Base-by-base conservation (phyloP, 805 yeast genomes). In the Debaryomyces maramus region DNA sequence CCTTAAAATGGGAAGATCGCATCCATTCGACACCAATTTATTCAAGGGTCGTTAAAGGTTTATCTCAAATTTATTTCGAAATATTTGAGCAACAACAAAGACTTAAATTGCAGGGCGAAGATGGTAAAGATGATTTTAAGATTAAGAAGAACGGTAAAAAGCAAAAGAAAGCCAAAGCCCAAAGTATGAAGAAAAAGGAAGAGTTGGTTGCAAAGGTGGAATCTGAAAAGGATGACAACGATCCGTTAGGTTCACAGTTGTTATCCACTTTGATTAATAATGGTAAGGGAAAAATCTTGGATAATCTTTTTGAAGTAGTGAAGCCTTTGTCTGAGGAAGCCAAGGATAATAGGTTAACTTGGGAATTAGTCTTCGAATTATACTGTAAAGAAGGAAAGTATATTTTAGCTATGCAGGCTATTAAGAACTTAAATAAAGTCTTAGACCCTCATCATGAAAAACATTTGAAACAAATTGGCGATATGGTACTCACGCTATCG, bases 1-100 rank as follows among this genome's bases (percentile, higher is more conserved):
- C 87, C 77, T 50, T 90, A 36, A 61, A 70, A 35, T 93, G 98
- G 98, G 96, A 82, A 41, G 95, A 90, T 58, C 58, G 65, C 15
- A 60, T 93, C 33, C 89, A 73, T 57, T 58, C 78, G 6, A 79
- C 85, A 23, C 88, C 95, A 3, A 75, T 85, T 38, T 88, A 78
- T 55, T 69, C 77, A n/a, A 76, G 93, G 39, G 86, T 86, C 1
- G 70, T 83, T 43, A 61, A 66, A 32, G 95, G 93, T 1, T 76
- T 88, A 24, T 63, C 82, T 19, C 63, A 71, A 14, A 60, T 86
- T 26, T 78, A 81, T 49, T 65, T 83, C 36, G 75, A 72, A 10
- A 41, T 67, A 15, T 45, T 53, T 28, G 60, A 57, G 11, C 60
- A 63, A 24, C 47, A 53, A 24, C 52, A 56, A 36, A 35, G 33